Conservation (phyloP, 2,329 filamentous ascomycete genomes). For the Ceratocystis albifundus region DNA sequence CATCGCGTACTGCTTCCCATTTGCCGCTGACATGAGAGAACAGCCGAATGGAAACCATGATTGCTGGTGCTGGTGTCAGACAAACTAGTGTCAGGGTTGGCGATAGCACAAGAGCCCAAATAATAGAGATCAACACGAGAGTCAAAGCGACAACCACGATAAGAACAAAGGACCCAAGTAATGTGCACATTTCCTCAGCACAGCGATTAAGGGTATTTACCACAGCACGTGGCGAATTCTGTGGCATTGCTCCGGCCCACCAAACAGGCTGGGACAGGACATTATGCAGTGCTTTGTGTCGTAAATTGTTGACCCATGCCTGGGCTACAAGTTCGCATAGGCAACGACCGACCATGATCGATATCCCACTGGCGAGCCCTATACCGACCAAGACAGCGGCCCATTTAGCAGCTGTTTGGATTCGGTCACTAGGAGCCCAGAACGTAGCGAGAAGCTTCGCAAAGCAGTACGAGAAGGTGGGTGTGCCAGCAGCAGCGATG, state of each 20-base stretch:
- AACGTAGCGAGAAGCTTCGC: conserved; percentile 61
- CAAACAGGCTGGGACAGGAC: conserved; percentile 63
- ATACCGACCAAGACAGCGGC: conserved; percentile 58
- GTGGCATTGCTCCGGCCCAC: conserved; percentile 57
- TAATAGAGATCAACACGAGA: conserved; percentile 57
- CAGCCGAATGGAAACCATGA: conserved; percentile 52
- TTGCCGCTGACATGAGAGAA: conserved; percentile 54
- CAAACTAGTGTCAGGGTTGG: conserved; percentile 76
- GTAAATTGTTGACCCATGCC: conserved; percentile 62
- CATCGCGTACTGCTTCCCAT: conserved; percentile 59
- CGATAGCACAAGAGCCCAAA: conserved; percentile 61
- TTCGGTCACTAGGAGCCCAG: conserved; percentile 43
- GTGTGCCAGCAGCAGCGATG: conserved; percentile 54
- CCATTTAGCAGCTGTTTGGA: conserved; percentile 48
- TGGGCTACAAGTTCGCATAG: conserved; percentile 61
- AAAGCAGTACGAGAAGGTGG: conserved; percentile 65
- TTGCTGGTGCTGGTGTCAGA: conserved; percentile 54
- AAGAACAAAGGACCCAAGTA: conserved; percentile 67
- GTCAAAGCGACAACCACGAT: conserved; percentile 53
- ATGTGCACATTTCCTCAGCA: conserved; percentile 75
- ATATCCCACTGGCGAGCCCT: conserved; percentile 52
- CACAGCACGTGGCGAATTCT: conserved; percentile 31
- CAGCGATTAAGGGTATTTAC: conserved; percentile 65
- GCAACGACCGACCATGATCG: conserved; percentile 57
- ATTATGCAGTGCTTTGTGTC: conserved; percentile 53